Evolutionary conservation across 2,329 filamentous ascomycete genomes (phyloP), one percentile per base, ranked within the genome.

Genomic region (Metarhizium guizhouense): DNA sequence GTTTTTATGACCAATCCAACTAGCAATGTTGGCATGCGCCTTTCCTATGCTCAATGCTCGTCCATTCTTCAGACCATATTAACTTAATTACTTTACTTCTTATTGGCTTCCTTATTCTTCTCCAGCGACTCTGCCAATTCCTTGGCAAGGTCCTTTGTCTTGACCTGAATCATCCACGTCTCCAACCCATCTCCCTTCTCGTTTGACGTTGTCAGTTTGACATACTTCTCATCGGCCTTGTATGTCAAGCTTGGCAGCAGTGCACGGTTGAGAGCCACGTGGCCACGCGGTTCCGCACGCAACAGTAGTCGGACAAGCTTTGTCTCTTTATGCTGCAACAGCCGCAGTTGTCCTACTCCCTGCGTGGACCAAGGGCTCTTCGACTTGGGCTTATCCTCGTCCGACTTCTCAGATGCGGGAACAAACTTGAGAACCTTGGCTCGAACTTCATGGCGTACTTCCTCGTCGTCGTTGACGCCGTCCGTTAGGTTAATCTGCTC

Each of bases 321-420:
- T 0, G 84, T 88, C 16, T 78, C 77, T 67, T 88, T 87, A 73
- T 93, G 80, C 70, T 87, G 86, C 58, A 95, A 75, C 14, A 95
- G 67, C 43, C 87, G 85, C 53, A 92, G 73, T 11, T 82, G 79
- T 0, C 90, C 90, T 7, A 89, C 74, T 48, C 89, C 90, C 67
- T 86, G 82, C 0, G 79, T 83, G 34, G 78, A 74, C 88, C 88
- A 95, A 2, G 78, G 76, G 53, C 75, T 81, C 63, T 78, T 76
- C n/a, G 71, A 72, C 63, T 77, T 78, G 52, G 67, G 62, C 65
- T 72, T 72, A 53, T 70, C 72, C 45, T 70, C 67, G 30, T 74
- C 73, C n/a, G 75, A 72, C 30, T 76, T 74, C 14, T 78, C 77
- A 6, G 71, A 70, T 7, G 75, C 72, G 14, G 74, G 70, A 45